Evolutionary conservation across 2,329 filamentous ascomycete genomes (phyloP).

Genomic region (Coniochaeta prunicola): DNA sequence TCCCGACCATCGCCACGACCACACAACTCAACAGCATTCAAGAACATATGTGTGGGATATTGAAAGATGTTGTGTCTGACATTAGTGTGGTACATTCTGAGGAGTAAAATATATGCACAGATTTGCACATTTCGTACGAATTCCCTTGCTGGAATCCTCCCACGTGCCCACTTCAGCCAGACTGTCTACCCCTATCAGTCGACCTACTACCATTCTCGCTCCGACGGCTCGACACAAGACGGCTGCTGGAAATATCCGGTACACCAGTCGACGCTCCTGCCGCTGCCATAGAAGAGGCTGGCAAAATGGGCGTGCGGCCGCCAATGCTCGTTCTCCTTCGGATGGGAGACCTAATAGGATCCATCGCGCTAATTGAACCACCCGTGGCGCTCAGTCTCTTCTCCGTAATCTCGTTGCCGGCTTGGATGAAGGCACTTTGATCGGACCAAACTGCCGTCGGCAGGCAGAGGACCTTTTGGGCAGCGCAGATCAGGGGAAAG

Average conservation of each 20-base stretch:
- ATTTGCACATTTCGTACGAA: neutral
- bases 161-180: neutral
- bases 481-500: neutral
- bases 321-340: neutral
- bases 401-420: neutral
- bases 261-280: neutral
- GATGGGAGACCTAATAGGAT: neutral
- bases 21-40: neutral
- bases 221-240: neutral
- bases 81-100: neutral
- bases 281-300: too few species aligned
- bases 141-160: too few species aligned
- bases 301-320: neutral
- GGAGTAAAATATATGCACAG: neutral
- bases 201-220: neutral
- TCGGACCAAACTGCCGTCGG: constrained; percentile 17
- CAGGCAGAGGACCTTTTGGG: constrained; percentile 8
- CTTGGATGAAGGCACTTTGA: constrained; percentile 9
- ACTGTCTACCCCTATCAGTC: neutral
- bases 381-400: neutral
- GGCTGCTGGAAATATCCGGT: neutral
- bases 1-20: neutral
- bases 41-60: neutral
- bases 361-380: neutral
- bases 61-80: neutral